phyloP scores from a whole-genome alignment of 2,329 filamentous ascomycete species.

The Periglandula ipomoeae region DNA sequence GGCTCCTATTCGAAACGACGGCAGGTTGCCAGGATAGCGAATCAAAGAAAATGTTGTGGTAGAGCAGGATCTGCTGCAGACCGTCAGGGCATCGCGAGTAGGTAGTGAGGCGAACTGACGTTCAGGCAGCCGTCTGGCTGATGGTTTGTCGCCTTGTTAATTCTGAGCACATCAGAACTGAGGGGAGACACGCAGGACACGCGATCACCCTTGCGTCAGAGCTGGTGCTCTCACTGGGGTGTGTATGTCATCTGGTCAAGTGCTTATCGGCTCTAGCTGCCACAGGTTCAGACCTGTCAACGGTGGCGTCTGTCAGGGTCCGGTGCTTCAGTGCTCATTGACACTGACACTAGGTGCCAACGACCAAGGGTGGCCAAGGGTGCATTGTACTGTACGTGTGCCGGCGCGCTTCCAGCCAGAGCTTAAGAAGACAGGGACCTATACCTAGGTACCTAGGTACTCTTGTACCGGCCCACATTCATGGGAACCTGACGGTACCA shows the following conservation, averaged over 20 bases:
- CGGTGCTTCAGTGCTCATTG: too few species aligned
- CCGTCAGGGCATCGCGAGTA: background rate
- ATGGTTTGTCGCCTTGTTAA: background rate
- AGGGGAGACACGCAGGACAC: background rate
- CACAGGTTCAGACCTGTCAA: too few species aligned
- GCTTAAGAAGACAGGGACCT: too few species aligned
- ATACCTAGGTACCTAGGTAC: too few species aligned
- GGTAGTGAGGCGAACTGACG: background rate
- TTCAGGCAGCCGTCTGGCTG: background rate
- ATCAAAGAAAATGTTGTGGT: background rate
- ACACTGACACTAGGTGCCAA: too few species aligned
- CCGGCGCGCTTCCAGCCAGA: too few species aligned
- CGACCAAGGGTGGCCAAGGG: too few species aligned
- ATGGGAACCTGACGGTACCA: too few species aligned
- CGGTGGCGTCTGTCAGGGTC: too few species aligned
- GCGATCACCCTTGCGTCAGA: slow-evolving; percentile 11
- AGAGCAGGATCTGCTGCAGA: background rate
- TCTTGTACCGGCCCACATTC: too few species aligned
- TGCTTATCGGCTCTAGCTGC: too few species aligned
- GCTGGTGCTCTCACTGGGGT: background rate
- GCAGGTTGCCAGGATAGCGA: background rate
- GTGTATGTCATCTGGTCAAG: background rate
- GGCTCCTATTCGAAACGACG: background rate
- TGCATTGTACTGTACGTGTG: too few species aligned
- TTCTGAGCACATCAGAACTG: background rate